These are phyloP conservation scores for Talaromyces borbonicus DNA, from an alignment of 495 filamentous ascomycete species.

Conservation along the genomic window DNA sequence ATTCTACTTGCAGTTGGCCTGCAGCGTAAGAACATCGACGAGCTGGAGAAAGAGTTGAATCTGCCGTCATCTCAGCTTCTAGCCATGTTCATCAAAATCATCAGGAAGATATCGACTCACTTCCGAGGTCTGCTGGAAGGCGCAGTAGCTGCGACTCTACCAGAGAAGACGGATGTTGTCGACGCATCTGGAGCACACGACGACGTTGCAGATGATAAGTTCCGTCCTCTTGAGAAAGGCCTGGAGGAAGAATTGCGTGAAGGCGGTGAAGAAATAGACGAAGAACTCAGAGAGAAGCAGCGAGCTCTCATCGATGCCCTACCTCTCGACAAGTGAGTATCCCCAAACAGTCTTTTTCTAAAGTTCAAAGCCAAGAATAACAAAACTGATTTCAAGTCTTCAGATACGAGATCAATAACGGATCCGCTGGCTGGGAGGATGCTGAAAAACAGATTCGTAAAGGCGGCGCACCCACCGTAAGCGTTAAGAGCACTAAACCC, in stretches of 20 bases:
- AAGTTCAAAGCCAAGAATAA: slow-evolving; percentile 18
- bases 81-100: slow-evolving; percentile 93
- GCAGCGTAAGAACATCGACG: slow-evolving; percentile 77
- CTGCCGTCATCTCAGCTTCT: slow-evolving; percentile 70
- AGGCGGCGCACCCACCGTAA: slow-evolving; percentile 62
- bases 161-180: slow-evolving; percentile 42
- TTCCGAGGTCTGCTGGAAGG: slow-evolving; percentile 68
- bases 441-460: slow-evolving; percentile 68
- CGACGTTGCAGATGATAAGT: slow-evolving; percentile 49
- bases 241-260: slow-evolving; percentile 82
- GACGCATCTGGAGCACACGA: slow-evolving; percentile 51
- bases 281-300: slow-evolving; percentile 63
- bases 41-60: slow-evolving; percentile 68
- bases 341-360: slow-evolving; percentile 4
- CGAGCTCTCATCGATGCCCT: slow-evolving; percentile 79
- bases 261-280: slow-evolving; percentile 65
- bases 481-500: slow-evolving; percentile 60
- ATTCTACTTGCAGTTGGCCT: slow-evolving; percentile 84
- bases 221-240: slow-evolving; percentile 56
- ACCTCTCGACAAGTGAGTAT: slow-evolving; percentile 73
- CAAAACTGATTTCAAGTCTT: slow-evolving; percentile 34
- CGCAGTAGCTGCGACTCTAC: slow-evolving; percentile 61
- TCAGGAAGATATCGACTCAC: slow-evolving; percentile 71
- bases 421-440: slow-evolving; percentile 63
- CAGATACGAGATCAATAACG: slow-evolving; percentile 75